Evolutionary conservation across 208 protist genomes (phyloP).

Genomic region (Leishmania gerbilli): DNA sequence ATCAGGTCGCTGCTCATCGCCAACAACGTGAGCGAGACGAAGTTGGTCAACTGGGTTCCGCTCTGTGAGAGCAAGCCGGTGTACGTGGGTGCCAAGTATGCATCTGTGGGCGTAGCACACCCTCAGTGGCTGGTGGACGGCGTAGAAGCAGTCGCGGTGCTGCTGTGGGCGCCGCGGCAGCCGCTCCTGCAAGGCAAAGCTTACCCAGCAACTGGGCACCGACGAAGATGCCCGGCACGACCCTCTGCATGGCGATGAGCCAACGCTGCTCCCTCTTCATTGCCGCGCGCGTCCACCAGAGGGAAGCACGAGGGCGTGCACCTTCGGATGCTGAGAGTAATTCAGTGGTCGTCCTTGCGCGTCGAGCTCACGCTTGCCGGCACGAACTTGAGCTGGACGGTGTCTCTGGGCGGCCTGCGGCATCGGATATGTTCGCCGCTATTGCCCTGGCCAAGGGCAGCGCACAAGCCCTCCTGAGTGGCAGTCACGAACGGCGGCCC

Average conservation of each 20-base stretch:
- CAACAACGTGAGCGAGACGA: constrained; percentile 14
- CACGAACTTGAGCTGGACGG: neutral
- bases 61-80: constrained; percentile 15
- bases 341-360: neutral
- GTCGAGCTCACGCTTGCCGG: neutral
- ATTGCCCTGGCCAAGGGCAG: neutral
- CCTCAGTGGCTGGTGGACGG: constrained; percentile 36
- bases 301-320: neutral
- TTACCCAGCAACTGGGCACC: constrained; percentile 34
- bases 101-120: constrained; percentile 35
- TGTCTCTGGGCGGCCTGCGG: neutral
- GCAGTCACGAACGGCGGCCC: neutral
- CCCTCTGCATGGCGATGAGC: constrained; percentile 25
- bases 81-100: constrained; percentile 9
- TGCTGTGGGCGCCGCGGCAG: constrained; percentile 39
- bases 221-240: constrained; percentile 44
- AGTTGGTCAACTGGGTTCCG: constrained; percentile 42
- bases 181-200: constrained; percentile 23
- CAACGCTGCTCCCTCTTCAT: constrained; percentile 17
- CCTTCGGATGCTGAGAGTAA: neutral
- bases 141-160: constrained; percentile 19
- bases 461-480: neutral
- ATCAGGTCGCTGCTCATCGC: constrained; percentile 38
- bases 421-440: neutral
- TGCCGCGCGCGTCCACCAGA: neutral